Evolutionary conservation across 2,329 filamentous ascomycete genomes (phyloP), one percentile per base, ranked within the genome.

Genomic region (Colletotrichum lentis): DNA sequence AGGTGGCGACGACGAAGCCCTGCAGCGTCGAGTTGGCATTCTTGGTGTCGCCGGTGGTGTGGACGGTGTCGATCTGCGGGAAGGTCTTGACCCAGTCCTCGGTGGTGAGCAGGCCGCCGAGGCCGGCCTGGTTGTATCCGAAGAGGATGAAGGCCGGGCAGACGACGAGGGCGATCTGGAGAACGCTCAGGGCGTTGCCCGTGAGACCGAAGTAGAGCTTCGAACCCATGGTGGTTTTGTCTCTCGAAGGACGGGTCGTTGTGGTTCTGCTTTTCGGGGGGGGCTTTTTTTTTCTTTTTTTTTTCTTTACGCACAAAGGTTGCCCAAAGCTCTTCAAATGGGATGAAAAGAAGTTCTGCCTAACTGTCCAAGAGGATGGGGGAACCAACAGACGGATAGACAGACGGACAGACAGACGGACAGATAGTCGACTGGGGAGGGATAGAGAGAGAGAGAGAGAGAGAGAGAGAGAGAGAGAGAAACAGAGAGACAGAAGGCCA

Each of bases 121-220:
- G 73, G 58, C 77, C 77, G 3, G 79, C 77, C 69, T 81, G 79
- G 71, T 81, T 80, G 72, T 80, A 81, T 8, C 79, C 80, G 70
- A 80, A 80, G 47, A 80, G 73, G 70, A 80, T 78, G 71, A 81
- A 80, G 14, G 80, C 74, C 5, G 82, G 82, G 7, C 76, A 77
- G 20, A 83, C 80, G 46, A 83, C 78, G 54, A 82, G 75, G 16
- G 76, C 77, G 61, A 81, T 76, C 71, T 83, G 81, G 31, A 79
- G 72, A 16, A 74, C 74, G 65, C 72, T 74, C 55, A 82, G 72
- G 58, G 75, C 69, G 47, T 76, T 72, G 76, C 80, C 80, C 49
- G 73, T 77, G 31, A 77, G 72, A 62, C 79, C 80, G 44, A 81
- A 74, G 65, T 56, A 69, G 39, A 20, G 49, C 53, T 52, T 49